phyloP scores from a whole-genome alignment of 2,329 filamentous ascomycete genomes.

The Calonectria naviculata region DNA sequence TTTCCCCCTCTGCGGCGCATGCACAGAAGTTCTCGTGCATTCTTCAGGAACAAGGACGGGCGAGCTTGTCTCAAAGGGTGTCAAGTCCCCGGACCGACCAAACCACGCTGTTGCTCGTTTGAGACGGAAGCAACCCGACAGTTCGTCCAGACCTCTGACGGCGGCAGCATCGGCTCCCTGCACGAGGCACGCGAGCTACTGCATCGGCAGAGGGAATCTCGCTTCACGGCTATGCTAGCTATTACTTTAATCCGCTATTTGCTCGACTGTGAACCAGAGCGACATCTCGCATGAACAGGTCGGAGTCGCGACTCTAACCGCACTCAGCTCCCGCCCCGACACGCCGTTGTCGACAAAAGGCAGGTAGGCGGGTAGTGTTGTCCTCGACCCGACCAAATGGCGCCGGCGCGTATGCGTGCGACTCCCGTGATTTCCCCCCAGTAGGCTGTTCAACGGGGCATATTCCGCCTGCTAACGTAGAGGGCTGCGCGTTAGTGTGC shows the following conservation, averaged over 20 bases:
- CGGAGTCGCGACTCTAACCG: not conserved
- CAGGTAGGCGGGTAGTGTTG: not conserved
- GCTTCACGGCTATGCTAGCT: not conserved
- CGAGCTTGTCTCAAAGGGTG: not conserved
- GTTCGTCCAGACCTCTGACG: not conserved
- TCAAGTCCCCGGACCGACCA: not conserved
- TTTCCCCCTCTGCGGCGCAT: not conserved
- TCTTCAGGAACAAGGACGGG: not conserved
- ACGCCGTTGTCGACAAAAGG: not conserved
- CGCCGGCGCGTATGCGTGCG: not conserved
- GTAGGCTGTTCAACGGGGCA: not conserved
- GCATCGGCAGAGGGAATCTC: not conserved
- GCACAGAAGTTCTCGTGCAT: not conserved
- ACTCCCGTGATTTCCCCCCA: not conserved
- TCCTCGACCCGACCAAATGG: not conserved
- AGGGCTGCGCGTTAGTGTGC: not conserved
- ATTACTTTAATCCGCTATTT: not conserved
- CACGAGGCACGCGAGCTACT: slow-evolving; percentile 1
- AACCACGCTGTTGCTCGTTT: not conserved
- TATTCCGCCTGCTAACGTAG: not conserved
- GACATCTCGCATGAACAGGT: not conserved
- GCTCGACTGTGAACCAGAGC: not conserved
- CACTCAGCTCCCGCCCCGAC: not conserved
- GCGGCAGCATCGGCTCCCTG: not conserved
- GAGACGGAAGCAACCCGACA: not conserved